Evolutionary conservation across 306 rosid genomes (phyloP).

Genomic region (Prunus mira): DNA sequence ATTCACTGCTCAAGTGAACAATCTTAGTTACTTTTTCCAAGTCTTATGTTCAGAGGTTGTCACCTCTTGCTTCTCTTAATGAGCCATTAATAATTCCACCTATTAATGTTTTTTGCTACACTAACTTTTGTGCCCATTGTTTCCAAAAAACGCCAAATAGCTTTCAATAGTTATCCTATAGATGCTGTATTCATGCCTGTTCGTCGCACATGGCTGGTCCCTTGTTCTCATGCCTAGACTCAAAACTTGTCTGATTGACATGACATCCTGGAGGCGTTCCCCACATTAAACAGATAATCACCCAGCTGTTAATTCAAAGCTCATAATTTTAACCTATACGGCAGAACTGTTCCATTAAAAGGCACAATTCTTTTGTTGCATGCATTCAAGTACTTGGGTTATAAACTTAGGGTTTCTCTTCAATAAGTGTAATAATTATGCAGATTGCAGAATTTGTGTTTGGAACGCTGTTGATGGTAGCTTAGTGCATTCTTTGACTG

Average conservation of each 20-base stretch:
- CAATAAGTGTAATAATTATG: not conserved
- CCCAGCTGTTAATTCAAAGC: no score
- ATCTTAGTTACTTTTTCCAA: not conserved
- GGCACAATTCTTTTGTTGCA: not conserved
- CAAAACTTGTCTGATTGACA: no score
- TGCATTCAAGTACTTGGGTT: not conserved
- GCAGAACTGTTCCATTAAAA: not conserved
- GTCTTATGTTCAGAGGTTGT: not conserved
- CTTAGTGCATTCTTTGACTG: conserved; percentile 88
- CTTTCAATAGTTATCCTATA: no score
- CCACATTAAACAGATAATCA: no score
- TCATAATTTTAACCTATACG: no score
- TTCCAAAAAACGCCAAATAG: not conserved
- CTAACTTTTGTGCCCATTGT: not conserved
- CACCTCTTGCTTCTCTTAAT: not conserved
- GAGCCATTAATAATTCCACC: not conserved
- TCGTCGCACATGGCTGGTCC: no score
- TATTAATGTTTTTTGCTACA: not conserved
- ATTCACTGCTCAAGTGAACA: not conserved
- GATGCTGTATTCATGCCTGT: no score
- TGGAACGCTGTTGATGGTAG: conserved; percentile 98
- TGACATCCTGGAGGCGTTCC: no score
- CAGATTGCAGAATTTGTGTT: conserved; percentile 96
- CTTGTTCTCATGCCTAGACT: no score
- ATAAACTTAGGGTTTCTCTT: not conserved